Conservation (phyloP, 768 basidiomycete species). For the Termitomyces sp. region DNA sequence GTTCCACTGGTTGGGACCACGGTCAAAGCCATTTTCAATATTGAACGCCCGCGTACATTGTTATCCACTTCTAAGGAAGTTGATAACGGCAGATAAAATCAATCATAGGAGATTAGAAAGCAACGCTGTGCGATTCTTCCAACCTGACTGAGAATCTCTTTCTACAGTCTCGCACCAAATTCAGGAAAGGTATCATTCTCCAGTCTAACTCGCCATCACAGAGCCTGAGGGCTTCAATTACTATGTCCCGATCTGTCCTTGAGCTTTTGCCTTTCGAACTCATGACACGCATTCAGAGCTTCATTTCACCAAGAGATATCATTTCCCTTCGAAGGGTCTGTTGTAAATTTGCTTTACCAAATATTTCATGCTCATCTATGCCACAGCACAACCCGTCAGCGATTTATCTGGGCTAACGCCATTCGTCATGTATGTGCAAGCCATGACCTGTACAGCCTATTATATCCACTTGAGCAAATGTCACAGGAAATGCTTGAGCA, state of each 20-base stretch:
- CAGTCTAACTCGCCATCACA: not conserved
- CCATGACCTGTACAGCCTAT: not conserved
- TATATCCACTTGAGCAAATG: not conserved
- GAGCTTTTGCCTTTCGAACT: not conserved
- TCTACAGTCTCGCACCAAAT: not conserved
- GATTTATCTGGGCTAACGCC: not conserved
- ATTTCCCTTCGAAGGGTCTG: not conserved
- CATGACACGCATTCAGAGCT: not conserved
- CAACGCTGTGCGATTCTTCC: not conserved
- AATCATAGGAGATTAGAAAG: not conserved
- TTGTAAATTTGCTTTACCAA: not conserved
- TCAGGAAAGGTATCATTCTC: not conserved
- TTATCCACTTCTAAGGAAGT: not conserved
- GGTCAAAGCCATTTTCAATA: not conserved
- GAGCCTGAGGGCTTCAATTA: not conserved
- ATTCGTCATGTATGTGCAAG: not conserved
- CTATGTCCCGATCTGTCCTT: not conserved
- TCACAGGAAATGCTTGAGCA: not conserved
- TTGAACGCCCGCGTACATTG: not conserved
- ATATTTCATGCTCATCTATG: not conserved
- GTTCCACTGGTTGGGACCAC: too few relatives aligned
- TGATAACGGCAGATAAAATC: too few relatives aligned
- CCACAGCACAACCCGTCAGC: not conserved
- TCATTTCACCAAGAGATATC: not conserved
- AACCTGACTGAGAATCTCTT: not conserved